Conservation (phyloP, 768 basidiomycete species). For the Amanita muscaria region DNA sequence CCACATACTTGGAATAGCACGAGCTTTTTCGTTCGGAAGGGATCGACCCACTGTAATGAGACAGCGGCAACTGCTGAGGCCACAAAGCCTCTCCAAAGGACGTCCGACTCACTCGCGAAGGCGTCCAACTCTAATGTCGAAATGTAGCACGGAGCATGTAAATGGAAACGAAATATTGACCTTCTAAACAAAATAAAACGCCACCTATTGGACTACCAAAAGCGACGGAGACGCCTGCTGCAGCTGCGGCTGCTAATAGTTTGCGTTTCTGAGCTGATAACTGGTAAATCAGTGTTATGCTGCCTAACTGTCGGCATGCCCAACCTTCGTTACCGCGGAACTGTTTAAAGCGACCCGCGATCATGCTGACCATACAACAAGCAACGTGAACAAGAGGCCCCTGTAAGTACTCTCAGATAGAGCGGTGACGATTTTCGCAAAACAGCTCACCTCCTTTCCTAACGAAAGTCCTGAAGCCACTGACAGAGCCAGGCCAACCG, state of each 20-base stretch:
- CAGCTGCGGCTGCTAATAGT: conserved; percentile 73
- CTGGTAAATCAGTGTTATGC: neutral
- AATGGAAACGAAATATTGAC: conserved; percentile 16
- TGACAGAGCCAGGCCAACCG: conserved; percentile 70
- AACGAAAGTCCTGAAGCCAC: conserved; percentile 82
- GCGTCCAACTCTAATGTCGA: conserved; percentile 47
- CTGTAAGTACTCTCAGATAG: conserved; percentile 22
- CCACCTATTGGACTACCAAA: conserved; percentile 85
- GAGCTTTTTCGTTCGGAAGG: conserved; percentile 78
- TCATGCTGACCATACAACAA: conserved; percentile 69
- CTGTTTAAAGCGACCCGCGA: conserved; percentile 58
- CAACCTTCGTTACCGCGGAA: conserved; percentile 73
- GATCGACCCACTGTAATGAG: conserved; percentile 76
- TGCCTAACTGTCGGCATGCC: neutral
- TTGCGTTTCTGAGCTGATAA: conserved; percentile 67
- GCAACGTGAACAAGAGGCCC: conserved; percentile 83
- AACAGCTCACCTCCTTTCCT: conserved; percentile 60
- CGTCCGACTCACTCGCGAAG: conserved; percentile 64
- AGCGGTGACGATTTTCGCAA: conserved; percentile 7
- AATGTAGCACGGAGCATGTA: neutral
- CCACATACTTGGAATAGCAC: conserved; percentile 62
- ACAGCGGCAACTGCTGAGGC: conserved; percentile 83
- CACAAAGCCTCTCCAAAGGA: conserved; percentile 84
- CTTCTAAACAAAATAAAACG: conserved; percentile 79
- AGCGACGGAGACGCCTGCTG: conserved; percentile 81